Evolutionary conservation across 805 yeast species (phyloP).

Genomic region (Suhomyces sp.): DNA sequence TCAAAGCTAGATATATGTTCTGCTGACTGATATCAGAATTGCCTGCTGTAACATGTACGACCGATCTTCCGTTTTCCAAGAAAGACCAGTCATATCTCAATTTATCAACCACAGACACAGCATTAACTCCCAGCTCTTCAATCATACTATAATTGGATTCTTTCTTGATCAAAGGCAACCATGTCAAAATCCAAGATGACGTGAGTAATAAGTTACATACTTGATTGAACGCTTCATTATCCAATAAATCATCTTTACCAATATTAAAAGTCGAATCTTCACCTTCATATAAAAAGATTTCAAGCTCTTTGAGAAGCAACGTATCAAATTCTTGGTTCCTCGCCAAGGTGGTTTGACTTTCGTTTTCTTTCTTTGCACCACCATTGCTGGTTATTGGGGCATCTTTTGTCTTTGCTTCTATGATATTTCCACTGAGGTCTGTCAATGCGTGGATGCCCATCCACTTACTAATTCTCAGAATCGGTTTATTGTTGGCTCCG

Average conservation of each 20-base stretch:
- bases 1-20: conserved; percentile 35
- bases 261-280: conserved; percentile 28
- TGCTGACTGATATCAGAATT: conserved; percentile 20
- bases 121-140: conserved; percentile 6
- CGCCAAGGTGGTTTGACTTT: conserved; percentile 1
- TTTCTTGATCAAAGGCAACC: conserved; percentile 59
- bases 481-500: conserved; percentile 15
- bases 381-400: neutral
- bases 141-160: conserved; percentile 27
- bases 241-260: conserved; percentile 54
- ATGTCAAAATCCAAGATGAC: conserved; percentile 53
- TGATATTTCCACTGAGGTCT: conserved; percentile 17
- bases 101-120: conserved; percentile 27
- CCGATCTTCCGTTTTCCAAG: conserved; percentile 38
- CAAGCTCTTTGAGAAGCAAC: conserved; percentile 24
- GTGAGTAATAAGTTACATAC: conserved; percentile 55
- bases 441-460: conserved; percentile 31
- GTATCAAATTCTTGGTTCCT: conserved; percentile 11
- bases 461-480: conserved; percentile 32
- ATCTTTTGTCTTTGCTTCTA: conserved; percentile 6
- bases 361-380: conserved; percentile 13
- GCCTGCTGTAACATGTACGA: conserved; percentile 11
- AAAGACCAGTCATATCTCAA: conserved; percentile 42
- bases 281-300: conserved; percentile 24
- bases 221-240: conserved; percentile 48